Evolutionary conservation across 129 eudicot genomes (phyloP), one percentile per base, ranked within the genome.

Genomic region (Escallonia herrerae): DNA sequence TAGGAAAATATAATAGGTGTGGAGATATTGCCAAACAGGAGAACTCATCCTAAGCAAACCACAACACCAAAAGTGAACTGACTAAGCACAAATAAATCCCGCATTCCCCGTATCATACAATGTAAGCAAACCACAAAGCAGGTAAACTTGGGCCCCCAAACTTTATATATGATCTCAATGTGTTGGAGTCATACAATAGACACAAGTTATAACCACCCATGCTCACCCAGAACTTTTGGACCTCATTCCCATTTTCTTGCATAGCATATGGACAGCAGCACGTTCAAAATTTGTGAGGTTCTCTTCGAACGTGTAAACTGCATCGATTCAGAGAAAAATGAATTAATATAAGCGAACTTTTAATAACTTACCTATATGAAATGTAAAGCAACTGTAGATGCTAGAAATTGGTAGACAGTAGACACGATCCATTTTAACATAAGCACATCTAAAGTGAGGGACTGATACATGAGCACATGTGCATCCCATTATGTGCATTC

Each of bases 211-310:
- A 68, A 52, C 47, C 14, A 50, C 44, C 64, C 48, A 62, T 47
- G 71, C 95, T 87, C 68, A 91, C 97, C 97, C 96, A 8, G 81
- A 56, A 76, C 97, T 87, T 77, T 75, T 74, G 14, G 97, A 87
- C 65, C 40, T 81, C 82, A 91, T 15, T 9, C 95, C 95, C 90
- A 85, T 69, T 75, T 85, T 91, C 70, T 76, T 66, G 76, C 82
- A 74, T 60, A 80, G 62, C n/a, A 6, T 39, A 70, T 91, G 97
- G 66, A 91, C 95, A 53, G 76, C 86, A 43, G 87, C 91, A 63
- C 96, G 95, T 63, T 91, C 91, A 11, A 8, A 22, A 50, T 79
- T 85, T 62, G 76, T 41, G 58, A 91, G 80, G 76, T 69, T 75
- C 54, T 77, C 85, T 62, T 87, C 86, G 50, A 91, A 79, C 60